A percentile compares a stretch with the other conserved stretches of the same genome.
Conservation (phyloP, 208 protist species). For the Wallacemonas sp. region DNA sequence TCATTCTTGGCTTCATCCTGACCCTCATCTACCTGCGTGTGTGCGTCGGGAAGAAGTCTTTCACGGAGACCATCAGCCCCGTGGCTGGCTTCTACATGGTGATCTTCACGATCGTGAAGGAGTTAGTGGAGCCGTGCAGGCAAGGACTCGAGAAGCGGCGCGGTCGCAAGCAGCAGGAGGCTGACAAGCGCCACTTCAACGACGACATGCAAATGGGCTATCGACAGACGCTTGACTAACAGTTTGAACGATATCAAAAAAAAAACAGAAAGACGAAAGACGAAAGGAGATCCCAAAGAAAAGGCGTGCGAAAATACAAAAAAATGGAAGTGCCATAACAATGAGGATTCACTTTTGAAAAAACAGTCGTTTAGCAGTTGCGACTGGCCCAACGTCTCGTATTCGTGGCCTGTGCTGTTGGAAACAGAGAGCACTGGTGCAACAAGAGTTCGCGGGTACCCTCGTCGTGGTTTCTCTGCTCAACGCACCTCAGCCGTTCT, state of each 20-base stretch:
- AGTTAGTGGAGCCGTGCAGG: constrained; percentile 46
- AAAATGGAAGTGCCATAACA: not conserved
- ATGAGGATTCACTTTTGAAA: not conserved
- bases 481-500: no score
- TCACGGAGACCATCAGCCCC: constrained; percentile 45
- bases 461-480: no score
- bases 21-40: constrained; percentile 46
- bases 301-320: not conserved
- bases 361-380: constrained; percentile 1
- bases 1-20: constrained; percentile 59
- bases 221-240: constrained; percentile 55
- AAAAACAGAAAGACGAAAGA: no score
- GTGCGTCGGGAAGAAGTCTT: constrained; percentile 33
- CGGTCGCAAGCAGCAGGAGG: constrained; percentile 20
- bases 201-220: constrained; percentile 74
- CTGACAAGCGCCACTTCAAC: constrained; percentile 39
- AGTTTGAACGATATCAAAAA: constrained; percentile 2
- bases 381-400: no score
- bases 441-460: no score
- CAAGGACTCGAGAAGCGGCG: constrained; percentile 21
- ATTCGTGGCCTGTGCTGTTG: no score
- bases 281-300: not conserved
- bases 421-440: no score
- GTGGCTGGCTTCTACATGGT: constrained; percentile 75
- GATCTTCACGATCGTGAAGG: constrained; percentile 48